Evolutionary conservation across 148 eudicot species (phyloP).

Genomic region (Drosera capensis): DNA sequence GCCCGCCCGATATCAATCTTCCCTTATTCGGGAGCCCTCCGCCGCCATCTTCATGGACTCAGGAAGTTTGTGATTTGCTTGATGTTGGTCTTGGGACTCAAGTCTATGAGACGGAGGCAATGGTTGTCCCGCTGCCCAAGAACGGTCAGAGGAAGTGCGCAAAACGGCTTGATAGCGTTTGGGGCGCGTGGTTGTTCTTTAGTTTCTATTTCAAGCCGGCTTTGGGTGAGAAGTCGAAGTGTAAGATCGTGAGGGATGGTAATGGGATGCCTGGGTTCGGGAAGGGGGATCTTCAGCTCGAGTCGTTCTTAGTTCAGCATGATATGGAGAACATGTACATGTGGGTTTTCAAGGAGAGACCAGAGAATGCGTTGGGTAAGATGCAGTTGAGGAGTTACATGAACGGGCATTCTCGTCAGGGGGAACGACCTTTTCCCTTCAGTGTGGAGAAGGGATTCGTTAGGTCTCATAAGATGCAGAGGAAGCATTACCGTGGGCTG

Average conservation of each 20-base stretch:
- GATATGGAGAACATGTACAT: conserved; percentile 90
- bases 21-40: conserved; percentile 61
- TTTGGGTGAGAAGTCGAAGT: conserved; percentile 44
- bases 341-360: conserved; percentile 78
- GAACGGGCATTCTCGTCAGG: conserved; percentile 80
- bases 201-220: conserved; percentile 69
- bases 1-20: conserved; percentile 72
- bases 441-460: conserved; percentile 71
- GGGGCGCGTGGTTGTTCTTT: conserved; percentile 94
- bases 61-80: conserved; percentile 42
- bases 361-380: conserved; percentile 72
- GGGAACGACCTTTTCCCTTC: conserved; percentile 61
- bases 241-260: conserved; percentile 31
- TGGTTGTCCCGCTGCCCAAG: conserved; percentile 29
- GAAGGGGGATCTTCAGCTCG: conserved; percentile 52
- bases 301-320: conserved; percentile 74
- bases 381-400: conserved; percentile 84
- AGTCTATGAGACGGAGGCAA: conserved; percentile 37
- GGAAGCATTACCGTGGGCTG: conserved; percentile 73
- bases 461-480: conserved; percentile 77
- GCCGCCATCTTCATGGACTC: conserved; percentile 38
- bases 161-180: conserved; percentile 56
- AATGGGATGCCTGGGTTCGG: conserved; percentile 65
- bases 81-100: conserved; percentile 63
- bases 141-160: conserved; percentile 44